Base-by-base conservation (phyloP, 1,284 basidiomycete species). In the Meira nashicola region DNA sequence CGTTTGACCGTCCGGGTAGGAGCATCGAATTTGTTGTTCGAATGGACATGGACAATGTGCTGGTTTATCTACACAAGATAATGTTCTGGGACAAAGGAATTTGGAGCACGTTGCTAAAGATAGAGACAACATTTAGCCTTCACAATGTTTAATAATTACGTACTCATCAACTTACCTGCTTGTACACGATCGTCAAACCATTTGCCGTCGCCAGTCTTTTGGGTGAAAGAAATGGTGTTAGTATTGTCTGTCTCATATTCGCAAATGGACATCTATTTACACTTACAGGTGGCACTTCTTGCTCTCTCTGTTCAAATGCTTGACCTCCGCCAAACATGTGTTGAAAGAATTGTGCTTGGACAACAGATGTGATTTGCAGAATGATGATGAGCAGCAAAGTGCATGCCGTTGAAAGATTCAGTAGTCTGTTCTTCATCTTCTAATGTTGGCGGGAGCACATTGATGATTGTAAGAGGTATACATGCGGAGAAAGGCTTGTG, bases 31-130 rank as follows among this genome's bases (percentile, higher is more conserved):
- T 60, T 71, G 61, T 25, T 74, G 70, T 19, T 66, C 68, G 52
- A 74, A 70, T 2, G 71, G 71, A 38, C 71, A 74, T 23, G 71
- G 71, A 53, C 71, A 74, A 46, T 73, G 62, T 9, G 68, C 65
- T n/a, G 71, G 71, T 19, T 62, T 61, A 9, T 62, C 48, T n/a
- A 74, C 71, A 59, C 71, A 74, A n/a, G 66, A 67, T 2, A 74
- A 66, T 4, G 71, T 74, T 21, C 68, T 63, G 10, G 71, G 71
- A 53, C 71, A 74, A 17, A 74, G 60, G 54, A 70, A 72, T 40
- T 65, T 58, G 1, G 61, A 66, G 53, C 71, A 73, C 3, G 65
- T 60, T 0, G 71, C 71, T 54, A 19, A 23, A 33, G 8, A 33
- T 3, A 8, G 8, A 33, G 8, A 40, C 10, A 40, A 11, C 11